Conservation (phyloP, 495 filamentous ascomycete species). For the Aspergillus biplanus region DNA sequence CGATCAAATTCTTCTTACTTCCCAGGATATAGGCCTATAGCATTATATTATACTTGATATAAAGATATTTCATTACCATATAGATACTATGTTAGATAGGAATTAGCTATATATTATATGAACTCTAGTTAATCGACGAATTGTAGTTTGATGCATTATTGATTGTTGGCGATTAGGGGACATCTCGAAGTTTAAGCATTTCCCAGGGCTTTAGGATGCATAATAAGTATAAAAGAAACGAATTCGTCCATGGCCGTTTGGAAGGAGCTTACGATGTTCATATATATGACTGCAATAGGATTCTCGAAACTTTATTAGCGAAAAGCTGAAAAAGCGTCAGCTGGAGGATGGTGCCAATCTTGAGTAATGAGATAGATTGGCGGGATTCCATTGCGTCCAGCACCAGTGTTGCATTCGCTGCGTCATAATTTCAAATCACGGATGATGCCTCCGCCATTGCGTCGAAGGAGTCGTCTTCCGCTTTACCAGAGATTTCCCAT, state of each 20-base stretch:
- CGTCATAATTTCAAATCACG: background rate
- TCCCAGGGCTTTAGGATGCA: no score
- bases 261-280: background rate
- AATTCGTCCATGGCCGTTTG: background rate
- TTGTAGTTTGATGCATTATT: no score
- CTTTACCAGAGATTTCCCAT: slow-evolving; percentile 2
- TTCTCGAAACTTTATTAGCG: background rate
- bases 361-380: background rate
- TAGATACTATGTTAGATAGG: no score
- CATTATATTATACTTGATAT: no score
- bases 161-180: no score
- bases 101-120: no score
- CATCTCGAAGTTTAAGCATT: no score
- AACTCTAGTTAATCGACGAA: no score
- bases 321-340: slow-evolving; percentile 1
- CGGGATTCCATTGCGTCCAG: slow-evolving; percentile 1
- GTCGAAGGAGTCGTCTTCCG: background rate
- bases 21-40: no score
- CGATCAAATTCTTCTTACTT: no score
- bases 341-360: background rate
- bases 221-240: background rate
- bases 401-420: background rate
- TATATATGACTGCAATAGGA: background rate
- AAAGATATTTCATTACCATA: no score
- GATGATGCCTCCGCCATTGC: background rate